Conservation (phyloP, 2,329 filamentous ascomycete genomes). For the Talaromyces marneffei region DNA sequence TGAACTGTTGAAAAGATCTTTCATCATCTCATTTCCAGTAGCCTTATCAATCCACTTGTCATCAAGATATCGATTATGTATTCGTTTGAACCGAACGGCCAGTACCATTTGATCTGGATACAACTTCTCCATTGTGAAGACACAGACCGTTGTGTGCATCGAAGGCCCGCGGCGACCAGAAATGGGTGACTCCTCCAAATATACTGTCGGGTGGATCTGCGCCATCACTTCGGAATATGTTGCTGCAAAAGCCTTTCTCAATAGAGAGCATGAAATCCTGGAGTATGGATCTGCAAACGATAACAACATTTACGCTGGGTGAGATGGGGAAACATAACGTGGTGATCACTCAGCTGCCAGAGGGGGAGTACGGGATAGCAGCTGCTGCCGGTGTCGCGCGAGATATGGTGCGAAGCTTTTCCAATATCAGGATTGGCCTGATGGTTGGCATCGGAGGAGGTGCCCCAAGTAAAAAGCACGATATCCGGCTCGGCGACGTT, state of each 20-base stretch:
- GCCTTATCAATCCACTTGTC: background rate
- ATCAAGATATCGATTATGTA: too few relatives aligned
- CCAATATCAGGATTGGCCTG: conserved; percentile 31
- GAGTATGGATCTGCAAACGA: conserved; percentile 16
- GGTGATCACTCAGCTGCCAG: conserved; percentile 26
- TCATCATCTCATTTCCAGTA: background rate
- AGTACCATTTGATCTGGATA: too few relatives aligned
- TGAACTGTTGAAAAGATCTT: background rate
- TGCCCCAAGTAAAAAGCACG: conserved; percentile 11
- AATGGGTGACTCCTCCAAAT: background rate
- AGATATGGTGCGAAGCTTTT: conserved; percentile 27
- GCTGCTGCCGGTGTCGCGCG: conserved; percentile 28
- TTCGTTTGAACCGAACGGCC: too few relatives aligned
- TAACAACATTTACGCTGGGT: conserved; percentile 28
- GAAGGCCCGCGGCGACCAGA: too few relatives aligned
- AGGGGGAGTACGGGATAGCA: conserved; percentile 24
- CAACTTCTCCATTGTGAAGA: too few relatives aligned
- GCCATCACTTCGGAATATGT: conserved; percentile 34
- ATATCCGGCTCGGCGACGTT: conserved; percentile 14
- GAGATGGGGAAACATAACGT: conserved; percentile 25
- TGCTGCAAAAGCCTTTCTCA: conserved; percentile 37
- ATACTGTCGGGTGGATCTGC: conserved; percentile 32
- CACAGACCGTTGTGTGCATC: too few relatives aligned
- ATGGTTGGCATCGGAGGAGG: conserved; percentile 43
- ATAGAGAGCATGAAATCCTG: conserved; percentile 31